Base-by-base conservation (phyloP, 768 basidiomycete genomes). In the Amanita pallidorosea region DNA sequence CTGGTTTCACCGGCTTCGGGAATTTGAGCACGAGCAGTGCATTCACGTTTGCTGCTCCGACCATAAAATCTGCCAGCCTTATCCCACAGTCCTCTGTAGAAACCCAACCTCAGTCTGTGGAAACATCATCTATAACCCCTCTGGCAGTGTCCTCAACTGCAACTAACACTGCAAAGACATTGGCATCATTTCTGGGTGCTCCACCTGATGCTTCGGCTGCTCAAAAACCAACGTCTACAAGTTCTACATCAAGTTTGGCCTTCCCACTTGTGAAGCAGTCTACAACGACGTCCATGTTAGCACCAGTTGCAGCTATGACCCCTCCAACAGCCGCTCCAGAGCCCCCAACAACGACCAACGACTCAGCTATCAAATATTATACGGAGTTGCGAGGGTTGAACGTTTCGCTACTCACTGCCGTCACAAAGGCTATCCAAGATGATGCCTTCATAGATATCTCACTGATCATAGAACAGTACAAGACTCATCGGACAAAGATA, bases 311-410 rank as follows among this genome's bases (percentile, higher is more conserved):
- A 9, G 5, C 40, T 4, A 12, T 5, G 5, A 33, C 27, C 11
- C 27, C 49, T 11, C 17, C 58, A 5, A 48, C 61, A 5, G 45
- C 13, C 27, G 54, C 51, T 17, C 40, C 55, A 49, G 56, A 55
- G 55, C 67, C 56, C 54, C 63, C 55, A n/a, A 59, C 64, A 55
- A 63, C 56, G 15, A 60, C 64, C 34, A 58, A 67, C 29, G 56
- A 57, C 13, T 70, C 73, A 33, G 43, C 42, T 18, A 56, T 78
- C 13, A 76, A 77, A 47, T 87, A 82, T 60, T 87, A 79, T 66
- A 76, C 68, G 36, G 76, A 79, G 22, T 73, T 89, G n/a, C 80
- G 87, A 33, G 86, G 85, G 12, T 71, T 89, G 37, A 89, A 89
- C 58, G 64, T 74, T 31, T 85, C 83, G 2, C 69, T 88, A 53